Base-by-base conservation (phyloP, 192 early-diverging fungal species). In the Coemansia sp. region DNA sequence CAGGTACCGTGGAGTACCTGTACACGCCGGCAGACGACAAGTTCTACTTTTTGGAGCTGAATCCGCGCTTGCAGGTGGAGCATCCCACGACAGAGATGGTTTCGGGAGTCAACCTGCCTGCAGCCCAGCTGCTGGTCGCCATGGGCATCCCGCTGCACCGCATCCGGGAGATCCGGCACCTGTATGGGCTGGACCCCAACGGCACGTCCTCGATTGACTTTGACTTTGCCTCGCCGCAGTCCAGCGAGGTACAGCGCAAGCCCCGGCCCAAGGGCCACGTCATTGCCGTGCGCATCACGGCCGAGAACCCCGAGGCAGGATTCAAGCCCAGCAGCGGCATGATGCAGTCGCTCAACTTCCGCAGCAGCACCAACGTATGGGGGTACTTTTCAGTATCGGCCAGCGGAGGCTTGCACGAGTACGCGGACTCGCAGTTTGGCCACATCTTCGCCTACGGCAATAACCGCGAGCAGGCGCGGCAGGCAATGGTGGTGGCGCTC, bases 1-100 rank as follows among this genome's bases (percentile, higher is more conserved):
- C 93, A 3, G 94, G 94, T 68, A 98, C 96, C 0, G 93, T 98
- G 43, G 96, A 98, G 78, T 98, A 97, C 53, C 80, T 98, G 28
- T 98, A 95, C 77, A 88, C 87, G 47, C 88, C 89, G n/a, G 83
- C 82, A 0, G 87, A 87, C 42, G 85, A 91, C 53, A 82, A 89
- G 65, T 96, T 89, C 79, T 94, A 88, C 80, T 98, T 98, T 77
- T 73, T 98, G 36, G 96, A 98, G 79, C 81, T 98, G 41, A 98
- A 98, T 80, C 96, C 96, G 48, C 84, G 96, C 68, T 77, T 98
- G 65, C 96, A 98, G 81, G 96, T 98, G 18, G 96, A 98, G 80
- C 96, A 98, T 79, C 96, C 96, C 40, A 97, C 94, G 7, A 96
- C 96, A 6, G 96, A 98, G 69, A 98, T 98, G 88, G 96, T 97